Conservation (phyloP, 1,284 basidiomycete genomes). For the Heterobasidion occidentale region DNA sequence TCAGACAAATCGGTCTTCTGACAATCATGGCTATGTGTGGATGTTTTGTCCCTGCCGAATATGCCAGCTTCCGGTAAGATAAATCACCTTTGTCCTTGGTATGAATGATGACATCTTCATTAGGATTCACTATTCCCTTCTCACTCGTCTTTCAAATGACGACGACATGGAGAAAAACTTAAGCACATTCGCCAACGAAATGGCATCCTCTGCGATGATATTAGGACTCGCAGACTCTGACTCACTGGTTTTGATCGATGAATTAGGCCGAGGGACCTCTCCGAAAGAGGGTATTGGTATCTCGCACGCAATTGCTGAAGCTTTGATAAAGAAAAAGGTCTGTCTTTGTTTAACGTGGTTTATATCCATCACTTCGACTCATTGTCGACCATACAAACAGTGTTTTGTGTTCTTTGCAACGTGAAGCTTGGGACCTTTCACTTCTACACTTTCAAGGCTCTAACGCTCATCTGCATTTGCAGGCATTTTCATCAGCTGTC, state of each 20-base stretch:
- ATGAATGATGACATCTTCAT: neutral
- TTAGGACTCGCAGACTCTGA: conserved; percentile 69
- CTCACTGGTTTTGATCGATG: conserved; percentile 83
- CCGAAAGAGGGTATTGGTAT: conserved; percentile 85
- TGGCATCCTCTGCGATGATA: conserved; percentile 87
- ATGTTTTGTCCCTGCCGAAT: conserved; percentile 87
- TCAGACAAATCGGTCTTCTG: conserved; percentile 81
- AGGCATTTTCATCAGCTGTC: conserved; percentile 72
- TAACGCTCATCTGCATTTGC: neutral
- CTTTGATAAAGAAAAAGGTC: conserved; percentile 69
- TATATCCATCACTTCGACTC: neutral
- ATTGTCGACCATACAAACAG: conserved; percentile 26
- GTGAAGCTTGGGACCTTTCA: conserved; percentile 10
- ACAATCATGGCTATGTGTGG: conserved; percentile 84
- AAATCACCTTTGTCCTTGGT: neutral
- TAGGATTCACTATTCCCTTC: conserved; percentile 75
- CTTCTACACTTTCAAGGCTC: neutral
- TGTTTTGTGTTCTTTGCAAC: conserved; percentile 88
- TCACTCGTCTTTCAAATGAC: conserved; percentile 88
- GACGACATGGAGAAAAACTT: conserved; percentile 83
- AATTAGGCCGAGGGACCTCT: conserved; percentile 85
- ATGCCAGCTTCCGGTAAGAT: conserved; percentile 71
- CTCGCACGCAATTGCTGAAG: conserved; percentile 88
- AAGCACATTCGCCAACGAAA: conserved; percentile 91
- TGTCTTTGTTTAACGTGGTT: conserved; percentile 8